Conservation (phyloP, 2,329 filamentous ascomycete species). For the Fusarium dlaminii region DNA sequence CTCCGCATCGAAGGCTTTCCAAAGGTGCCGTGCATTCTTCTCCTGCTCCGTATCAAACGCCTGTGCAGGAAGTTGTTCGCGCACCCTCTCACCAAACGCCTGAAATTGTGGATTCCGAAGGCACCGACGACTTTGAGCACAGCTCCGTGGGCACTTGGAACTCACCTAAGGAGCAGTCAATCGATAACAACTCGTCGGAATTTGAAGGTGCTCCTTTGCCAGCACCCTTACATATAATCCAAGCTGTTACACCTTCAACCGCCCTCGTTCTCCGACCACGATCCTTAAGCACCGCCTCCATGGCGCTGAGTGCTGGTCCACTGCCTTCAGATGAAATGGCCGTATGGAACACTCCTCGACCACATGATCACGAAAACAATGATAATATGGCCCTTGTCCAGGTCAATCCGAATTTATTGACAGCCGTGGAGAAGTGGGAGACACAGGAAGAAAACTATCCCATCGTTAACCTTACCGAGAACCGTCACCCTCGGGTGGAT, state of each 20-base stretch:
- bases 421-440: slow-evolving; percentile 4
- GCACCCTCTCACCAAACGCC: neutral
- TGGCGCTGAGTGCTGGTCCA: slow-evolving; percentile 22
- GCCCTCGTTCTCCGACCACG: neutral
- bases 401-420: neutral
- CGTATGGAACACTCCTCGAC: neutral
- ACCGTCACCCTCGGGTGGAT: neutral
- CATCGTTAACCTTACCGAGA: neutral
- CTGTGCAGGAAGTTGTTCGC: neutral
- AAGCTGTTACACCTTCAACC: slow-evolving; percentile 2
- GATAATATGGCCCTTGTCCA: neutral
- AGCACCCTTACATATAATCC: slow-evolving; percentile 34
- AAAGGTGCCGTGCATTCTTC: neutral
- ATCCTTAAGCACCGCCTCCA: neutral
- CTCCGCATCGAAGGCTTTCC: neutral
- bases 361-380: neutral
- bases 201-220: slow-evolving; percentile 19
- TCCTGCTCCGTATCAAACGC: neutral
- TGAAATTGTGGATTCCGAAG: neutral
- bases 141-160: slow-evolving; percentile 8
- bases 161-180: neutral
- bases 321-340: neutral
- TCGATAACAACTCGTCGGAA: neutral
- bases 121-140: neutral
- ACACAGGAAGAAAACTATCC: neutral